Conservation (phyloP, 2,329 filamentous ascomycete genomes). For the Penicillium sp. region DNA sequence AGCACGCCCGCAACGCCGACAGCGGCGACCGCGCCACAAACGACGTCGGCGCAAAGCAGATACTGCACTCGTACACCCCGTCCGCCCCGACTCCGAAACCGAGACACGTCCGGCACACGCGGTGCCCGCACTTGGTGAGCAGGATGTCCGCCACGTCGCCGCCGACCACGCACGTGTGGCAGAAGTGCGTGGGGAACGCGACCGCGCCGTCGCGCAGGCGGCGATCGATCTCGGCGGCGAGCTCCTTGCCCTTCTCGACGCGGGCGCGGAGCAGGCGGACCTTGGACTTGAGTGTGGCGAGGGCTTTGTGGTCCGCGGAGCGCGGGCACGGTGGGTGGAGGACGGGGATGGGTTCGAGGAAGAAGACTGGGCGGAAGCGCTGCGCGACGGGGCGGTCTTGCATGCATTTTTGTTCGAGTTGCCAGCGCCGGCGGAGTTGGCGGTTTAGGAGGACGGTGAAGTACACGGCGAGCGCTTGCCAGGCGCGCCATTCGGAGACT, state of each 20-base stretch:
- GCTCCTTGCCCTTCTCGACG: slow-evolving; percentile 27
- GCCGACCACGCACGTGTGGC: slow-evolving; percentile 22
- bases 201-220: slow-evolving; percentile 15
- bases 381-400: slow-evolving; percentile 8
- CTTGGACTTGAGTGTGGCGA: slow-evolving; percentile 6
- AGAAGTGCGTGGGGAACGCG: slow-evolving; percentile 23
- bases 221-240: slow-evolving; percentile 22
- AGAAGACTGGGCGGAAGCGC: slow-evolving; percentile 18
- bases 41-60: slow-evolving; percentile 18
- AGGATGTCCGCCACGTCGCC: slow-evolving; percentile 16
- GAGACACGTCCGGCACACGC: slow-evolving; percentile 23
- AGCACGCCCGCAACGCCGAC: slow-evolving; percentile 1
- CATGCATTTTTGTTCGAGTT: slow-evolving; percentile 22
- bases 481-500: slow-evolving; percentile 22
- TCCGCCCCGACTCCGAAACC: slow-evolving; percentile 11
- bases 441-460: slow-evolving; percentile 22
- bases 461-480: slow-evolving; percentile 16
- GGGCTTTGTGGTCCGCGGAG: background rate
- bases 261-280: slow-evolving; percentile 19
- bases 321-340: slow-evolving; percentile 9
- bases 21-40: slow-evolving; percentile 16
- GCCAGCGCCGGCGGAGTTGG: slow-evolving; percentile 22
- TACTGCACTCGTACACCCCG: slow-evolving; percentile 22
- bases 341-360: slow-evolving; percentile 19
- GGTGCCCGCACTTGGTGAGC: slow-evolving; percentile 22